Evolutionary conservation across 78 protist species (phyloP).

Genomic region (Dictyostelium discoideum): DNA sequence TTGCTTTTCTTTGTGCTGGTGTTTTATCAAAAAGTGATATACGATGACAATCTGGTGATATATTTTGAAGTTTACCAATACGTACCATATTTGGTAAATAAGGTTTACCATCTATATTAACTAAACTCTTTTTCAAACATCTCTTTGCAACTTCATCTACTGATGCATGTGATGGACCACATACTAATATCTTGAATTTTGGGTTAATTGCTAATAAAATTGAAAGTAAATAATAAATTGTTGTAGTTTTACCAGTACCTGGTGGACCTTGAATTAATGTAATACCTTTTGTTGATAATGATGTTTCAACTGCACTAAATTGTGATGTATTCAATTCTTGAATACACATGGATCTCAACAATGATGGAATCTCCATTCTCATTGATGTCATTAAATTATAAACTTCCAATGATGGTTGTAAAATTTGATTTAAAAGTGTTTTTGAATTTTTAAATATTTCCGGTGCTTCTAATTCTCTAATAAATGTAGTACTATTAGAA

Average conservation of each 20-base stretch:
- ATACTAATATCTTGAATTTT: slow-evolving; percentile 60
- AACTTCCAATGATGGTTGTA: background rate
- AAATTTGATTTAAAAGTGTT: background rate
- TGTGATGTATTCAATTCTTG: slow-evolving; percentile 23
- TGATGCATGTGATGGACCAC: slow-evolving; percentile 93
- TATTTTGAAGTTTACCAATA: slow-evolving; percentile 39
- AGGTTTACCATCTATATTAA: background rate
- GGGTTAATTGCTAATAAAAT: background rate
- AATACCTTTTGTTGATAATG: background rate
- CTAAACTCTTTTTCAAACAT: background rate
- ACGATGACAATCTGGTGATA: slow-evolving; percentile 21
- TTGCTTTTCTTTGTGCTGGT: background rate
- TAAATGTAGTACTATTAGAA: slow-evolving; percentile 22
- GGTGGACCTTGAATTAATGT: slow-evolving; percentile 78
- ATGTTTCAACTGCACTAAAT: background rate
- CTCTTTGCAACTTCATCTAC: slow-evolving; percentile 89
- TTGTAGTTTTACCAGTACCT: slow-evolving; percentile 59
- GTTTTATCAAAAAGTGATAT: background rate
- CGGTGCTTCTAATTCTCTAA: slow-evolving; percentile 11
- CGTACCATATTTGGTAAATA: slow-evolving; percentile 52
- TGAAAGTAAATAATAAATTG: slow-evolving; percentile 5
- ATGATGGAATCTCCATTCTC: slow-evolving; percentile 13
- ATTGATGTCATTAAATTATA: background rate
- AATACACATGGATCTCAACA: background rate
- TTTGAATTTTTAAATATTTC: background rate